Conservation (phyloP, 1,284 basidiomycete species). For the Agaricales sp. region DNA sequence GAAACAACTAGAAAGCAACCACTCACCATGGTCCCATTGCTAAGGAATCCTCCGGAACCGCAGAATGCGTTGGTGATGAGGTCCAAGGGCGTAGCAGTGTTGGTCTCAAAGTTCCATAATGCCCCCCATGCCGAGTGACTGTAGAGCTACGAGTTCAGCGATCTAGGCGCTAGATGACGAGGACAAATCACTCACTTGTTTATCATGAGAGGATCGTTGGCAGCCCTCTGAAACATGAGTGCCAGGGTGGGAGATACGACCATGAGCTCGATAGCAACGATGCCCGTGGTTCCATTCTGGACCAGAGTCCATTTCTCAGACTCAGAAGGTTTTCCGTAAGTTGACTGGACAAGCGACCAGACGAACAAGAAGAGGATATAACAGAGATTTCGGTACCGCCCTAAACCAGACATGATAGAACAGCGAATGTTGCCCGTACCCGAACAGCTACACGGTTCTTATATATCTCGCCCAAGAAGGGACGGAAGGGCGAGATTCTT, state of each 20-base stretch:
- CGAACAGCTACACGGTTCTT: too few species aligned
- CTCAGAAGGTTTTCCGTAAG: background rate
- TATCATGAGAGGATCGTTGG: constrained; percentile 1
- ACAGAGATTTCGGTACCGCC: too few species aligned
- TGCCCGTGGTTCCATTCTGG: background rate
- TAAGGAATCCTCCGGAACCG: background rate
- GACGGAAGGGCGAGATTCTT: too few species aligned
- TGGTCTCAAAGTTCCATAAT: background rate
- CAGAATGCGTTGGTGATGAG: constrained; percentile 2
- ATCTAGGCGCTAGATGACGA: background rate
- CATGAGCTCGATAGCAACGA: constrained; percentile 1
- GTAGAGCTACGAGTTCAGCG: background rate
- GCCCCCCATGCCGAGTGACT: constrained; percentile 1
- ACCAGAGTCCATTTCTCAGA: background rate
- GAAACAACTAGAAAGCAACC: background rate
- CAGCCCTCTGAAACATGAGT: background rate
- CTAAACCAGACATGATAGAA: too few species aligned
- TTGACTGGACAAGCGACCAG: background rate
- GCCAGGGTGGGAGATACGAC: background rate
- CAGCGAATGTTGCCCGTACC: too few species aligned
- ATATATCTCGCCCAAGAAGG: too few species aligned
- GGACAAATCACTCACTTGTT: background rate
- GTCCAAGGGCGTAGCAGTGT: background rate
- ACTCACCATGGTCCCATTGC: background rate
- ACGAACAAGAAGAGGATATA: background rate